Evolutionary conservation across 176 grass and related monocot genomes (phyloP).

Genomic region (Olyra latifolia): DNA sequence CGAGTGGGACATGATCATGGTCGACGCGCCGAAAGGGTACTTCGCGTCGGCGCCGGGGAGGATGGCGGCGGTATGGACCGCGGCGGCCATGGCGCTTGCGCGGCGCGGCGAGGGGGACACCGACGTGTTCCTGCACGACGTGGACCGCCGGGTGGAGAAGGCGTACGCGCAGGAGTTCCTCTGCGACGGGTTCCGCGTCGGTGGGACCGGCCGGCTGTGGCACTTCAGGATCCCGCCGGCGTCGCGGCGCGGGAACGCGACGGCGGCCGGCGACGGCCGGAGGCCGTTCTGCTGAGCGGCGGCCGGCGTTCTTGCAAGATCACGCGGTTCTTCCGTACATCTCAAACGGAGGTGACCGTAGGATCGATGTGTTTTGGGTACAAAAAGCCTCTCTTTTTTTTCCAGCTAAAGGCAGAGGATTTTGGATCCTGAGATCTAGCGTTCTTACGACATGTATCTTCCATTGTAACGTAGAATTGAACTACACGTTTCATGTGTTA

Average conservation of each 20-base stretch:
- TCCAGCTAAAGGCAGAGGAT: not conserved
- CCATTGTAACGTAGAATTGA: too few species aligned
- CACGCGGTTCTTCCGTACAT: too few species aligned
- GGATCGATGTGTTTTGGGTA: too few species aligned
- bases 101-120: slow-evolving; percentile 52
- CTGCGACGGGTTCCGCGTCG: slow-evolving; percentile 48
- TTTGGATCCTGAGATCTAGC: not conserved
- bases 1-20: slow-evolving; percentile 80
- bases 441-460: not conserved
- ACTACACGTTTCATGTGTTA: too few species aligned
- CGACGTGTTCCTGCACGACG: slow-evolving; percentile 84
- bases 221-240: slow-evolving; percentile 62
- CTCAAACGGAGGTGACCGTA: too few species aligned
- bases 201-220: slow-evolving; percentile 51
- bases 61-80: slow-evolving; percentile 83
- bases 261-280: not conserved
- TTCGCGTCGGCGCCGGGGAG: slow-evolving; percentile 61
- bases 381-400: too few species aligned
- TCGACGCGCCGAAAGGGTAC: slow-evolving; percentile 81
- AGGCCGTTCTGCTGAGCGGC: slow-evolving; percentile 28
- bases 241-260: not conserved
- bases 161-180: slow-evolving; percentile 71
- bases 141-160: slow-evolving; percentile 67
- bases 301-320: not conserved
- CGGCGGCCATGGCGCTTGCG: slow-evolving; percentile 49